Evolutionary conservation across 2,329 filamentous ascomycete species (phyloP).

Genomic region (Aspergillus pseudonomiae): DNA sequence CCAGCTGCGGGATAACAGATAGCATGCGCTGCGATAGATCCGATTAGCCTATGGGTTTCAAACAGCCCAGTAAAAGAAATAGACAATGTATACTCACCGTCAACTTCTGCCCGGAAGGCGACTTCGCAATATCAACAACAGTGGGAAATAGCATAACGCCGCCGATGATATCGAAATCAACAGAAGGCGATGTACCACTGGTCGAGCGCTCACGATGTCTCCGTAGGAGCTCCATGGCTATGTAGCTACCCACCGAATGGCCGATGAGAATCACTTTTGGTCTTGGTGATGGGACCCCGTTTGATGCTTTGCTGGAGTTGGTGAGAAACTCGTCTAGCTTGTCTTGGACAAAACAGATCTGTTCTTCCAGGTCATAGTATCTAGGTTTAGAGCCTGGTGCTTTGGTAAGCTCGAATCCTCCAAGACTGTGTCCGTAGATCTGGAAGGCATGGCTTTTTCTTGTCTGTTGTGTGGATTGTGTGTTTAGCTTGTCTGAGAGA

Average conservation of each 20-base stretch:
- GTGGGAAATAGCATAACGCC: conserved; percentile 75
- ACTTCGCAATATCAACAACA: conserved; percentile 69
- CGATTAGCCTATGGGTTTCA: background rate
- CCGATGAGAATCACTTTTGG: conserved; percentile 66
- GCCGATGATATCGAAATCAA: conserved; percentile 44
- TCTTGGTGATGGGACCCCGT: background rate
- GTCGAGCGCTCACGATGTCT: conserved; percentile 50
- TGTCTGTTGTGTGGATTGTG: background rate
- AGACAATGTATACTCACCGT: conserved; percentile 31
- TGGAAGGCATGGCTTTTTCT: conserved; percentile 19
- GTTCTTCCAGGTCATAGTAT: conserved; percentile 49
- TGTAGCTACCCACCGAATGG: conserved; percentile 75
- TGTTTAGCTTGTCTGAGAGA: conserved; percentile 30
- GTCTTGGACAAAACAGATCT: conserved; percentile 53
- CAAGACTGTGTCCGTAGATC: conserved; percentile 40
- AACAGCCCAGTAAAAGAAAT: background rate
- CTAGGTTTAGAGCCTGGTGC: conserved; percentile 1
- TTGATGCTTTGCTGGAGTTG: background rate
- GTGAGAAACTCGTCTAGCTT: conserved; percentile 46
- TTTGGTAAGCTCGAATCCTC: conserved; percentile 36
- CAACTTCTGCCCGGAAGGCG: conserved; percentile 61
- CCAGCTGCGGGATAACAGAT: conserved; percentile 41
- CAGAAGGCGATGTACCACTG: background rate
- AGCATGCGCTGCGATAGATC: conserved; percentile 29
- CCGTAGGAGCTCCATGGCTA: conserved; percentile 69